These are phyloP conservation scores for Albizia julibrissin DNA, from an alignment of 306 rosid species.

Conservation along the genomic window DNA sequence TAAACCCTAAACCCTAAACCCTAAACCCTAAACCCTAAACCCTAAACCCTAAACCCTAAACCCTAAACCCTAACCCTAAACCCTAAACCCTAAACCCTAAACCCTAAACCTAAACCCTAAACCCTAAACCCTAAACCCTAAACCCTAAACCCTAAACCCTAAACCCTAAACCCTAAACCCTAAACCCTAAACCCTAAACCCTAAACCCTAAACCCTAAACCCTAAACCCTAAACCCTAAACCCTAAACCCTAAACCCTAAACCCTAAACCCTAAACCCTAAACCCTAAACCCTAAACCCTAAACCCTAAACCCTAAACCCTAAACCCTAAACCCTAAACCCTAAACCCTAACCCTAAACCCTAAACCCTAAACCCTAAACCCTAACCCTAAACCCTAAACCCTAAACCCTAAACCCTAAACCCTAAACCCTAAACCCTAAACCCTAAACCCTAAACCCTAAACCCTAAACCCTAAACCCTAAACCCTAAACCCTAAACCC, in stretches of 20 bases:
- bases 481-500: conserved; percentile 6
- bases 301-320: conserved; percentile 20
- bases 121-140: conserved; percentile 26
- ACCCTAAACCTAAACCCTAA: conserved; percentile 29
- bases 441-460: conserved; percentile 31
- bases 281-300: background rate
- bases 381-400: conserved; percentile 28
- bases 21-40: background rate
- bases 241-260: conserved; percentile 31
- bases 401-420: background rate
- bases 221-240: conserved; percentile 26
- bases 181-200: conserved; percentile 31
- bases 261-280: background rate
- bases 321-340: conserved; percentile 18
- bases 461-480: conserved; percentile 30
- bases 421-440: background rate
- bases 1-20: background rate
- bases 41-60: background rate
- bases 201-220: conserved; percentile 11
- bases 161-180: conserved; percentile 28
- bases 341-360: conserved; percentile 20
- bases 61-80: conserved; percentile 26
- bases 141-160: conserved; percentile 24
- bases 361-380: background rate
- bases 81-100: conserved; percentile 30